phyloP scores from a whole-genome alignment of 441 rosid genomes.

The Pelargonium australe region DNA sequence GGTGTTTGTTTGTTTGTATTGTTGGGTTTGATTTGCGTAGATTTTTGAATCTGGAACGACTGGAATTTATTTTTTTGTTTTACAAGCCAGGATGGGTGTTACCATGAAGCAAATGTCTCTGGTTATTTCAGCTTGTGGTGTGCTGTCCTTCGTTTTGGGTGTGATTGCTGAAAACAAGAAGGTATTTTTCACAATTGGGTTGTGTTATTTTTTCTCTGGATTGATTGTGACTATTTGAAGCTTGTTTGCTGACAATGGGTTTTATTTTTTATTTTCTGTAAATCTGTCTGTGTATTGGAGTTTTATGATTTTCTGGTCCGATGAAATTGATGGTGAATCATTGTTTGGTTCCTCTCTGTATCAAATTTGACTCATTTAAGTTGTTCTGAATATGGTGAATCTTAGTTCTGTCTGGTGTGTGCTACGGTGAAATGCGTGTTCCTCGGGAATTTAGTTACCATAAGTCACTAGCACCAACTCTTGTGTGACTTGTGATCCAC shows the following conservation, averaged over 20 bases:
- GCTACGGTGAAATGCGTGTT: neutral
- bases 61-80: neutral
- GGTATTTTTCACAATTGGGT: slow-evolving; percentile 28
- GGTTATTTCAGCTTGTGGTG: slow-evolving; percentile 50
- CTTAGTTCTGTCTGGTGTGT: neutral
- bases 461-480: neutral
- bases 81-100: slow-evolving; percentile 41
- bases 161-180: slow-evolving; percentile 88
- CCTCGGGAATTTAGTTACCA: neutral
- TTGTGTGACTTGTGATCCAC: too few relatives aligned
- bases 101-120: slow-evolving; percentile 60
- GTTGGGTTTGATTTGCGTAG: too few relatives aligned
- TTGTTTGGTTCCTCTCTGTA: neutral
- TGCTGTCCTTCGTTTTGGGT: slow-evolving; percentile 64
- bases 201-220: neutral
- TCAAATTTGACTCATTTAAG: neutral
- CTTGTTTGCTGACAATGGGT: neutral
- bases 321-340: neutral
- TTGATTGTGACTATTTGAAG: neutral
- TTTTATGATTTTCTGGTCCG: neutral
- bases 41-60: too few relatives aligned
- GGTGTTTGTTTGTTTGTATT: neutral
- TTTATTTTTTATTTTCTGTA: neutral
- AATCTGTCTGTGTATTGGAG: neutral
- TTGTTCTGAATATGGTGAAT: neutral